Base-by-base conservation (phyloP, 352 stramenopile genomes). In the Phytophthora cactorum region DNA sequence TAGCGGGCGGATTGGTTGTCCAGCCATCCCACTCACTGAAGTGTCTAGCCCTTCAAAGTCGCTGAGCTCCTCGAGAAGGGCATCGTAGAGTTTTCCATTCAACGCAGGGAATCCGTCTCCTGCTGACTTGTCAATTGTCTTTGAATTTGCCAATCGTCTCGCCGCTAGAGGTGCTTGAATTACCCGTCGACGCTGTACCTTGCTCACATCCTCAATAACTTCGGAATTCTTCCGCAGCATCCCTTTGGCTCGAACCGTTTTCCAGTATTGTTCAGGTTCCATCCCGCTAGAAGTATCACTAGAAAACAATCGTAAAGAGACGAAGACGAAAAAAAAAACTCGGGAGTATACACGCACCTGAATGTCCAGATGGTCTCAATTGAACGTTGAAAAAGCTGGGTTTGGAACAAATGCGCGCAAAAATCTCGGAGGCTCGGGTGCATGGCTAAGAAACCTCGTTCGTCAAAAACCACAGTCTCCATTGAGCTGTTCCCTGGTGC, bases 371-470 rank as follows among this genome's bases (percentile, higher is more conserved):
- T 77, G 12, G 70, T 78, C 45, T 91, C 81, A 31, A 93, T 73
- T 29, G 88, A 92, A 3, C 78, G 74, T 53, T 92, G 79, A 46
- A 93, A 93, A 27, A 89, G 70, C 45, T 92, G 86, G 0, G 86
- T 93, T 44, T 91, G 78, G 53, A 93, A 92, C 5, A 93, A 70
- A 28, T 90, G 78, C 1, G 73, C 64, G 44, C 73, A 90, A 49
- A 90, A 91, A 11, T 92, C 83, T 15, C 86, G 81, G 11, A 83
- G 66, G 45, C 70, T 86, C 7, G 81, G 77, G 39, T 90, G 74
- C 69, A 88, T 80, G 3, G 54, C 64, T 17, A 93, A 61, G 44
- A 89, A 93, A 9, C 70, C 57, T 10, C 81, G 75, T 36, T 79
- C 72, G 43, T 93, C 85, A 45, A 93, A 93, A 5, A 69, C 51